A percentile compares a stretch with the other conserved stretches of the same genome.
phyloP scores from a whole-genome alignment of 192 early-diverging fungal species.

The Coemansia sp. region DNA sequence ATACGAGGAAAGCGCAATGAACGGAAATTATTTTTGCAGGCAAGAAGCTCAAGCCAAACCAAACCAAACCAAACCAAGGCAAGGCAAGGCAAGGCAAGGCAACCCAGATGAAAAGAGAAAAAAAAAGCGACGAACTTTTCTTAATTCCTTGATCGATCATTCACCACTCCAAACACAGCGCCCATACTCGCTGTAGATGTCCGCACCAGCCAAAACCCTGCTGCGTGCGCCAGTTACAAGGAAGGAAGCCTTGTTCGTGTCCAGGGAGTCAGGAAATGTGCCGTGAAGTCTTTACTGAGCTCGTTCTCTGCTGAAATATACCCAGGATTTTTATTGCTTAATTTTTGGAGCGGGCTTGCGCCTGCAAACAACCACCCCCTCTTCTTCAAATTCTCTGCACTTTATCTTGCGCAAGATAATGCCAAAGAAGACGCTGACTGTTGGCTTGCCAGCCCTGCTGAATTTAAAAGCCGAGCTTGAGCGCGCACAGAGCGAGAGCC shows the following conservation, averaged over 20 bases:
- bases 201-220: not conserved
- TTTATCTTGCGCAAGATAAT: not conserved
- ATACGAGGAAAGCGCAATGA: constrained; percentile 1
- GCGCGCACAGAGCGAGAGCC: constrained; percentile 27
- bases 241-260: constrained; percentile 6
- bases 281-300: constrained; percentile 37
- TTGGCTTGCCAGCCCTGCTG: constrained; percentile 26
- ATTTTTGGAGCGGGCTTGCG: constrained; percentile 34
- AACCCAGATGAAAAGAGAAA: not conserved
- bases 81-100: too few species aligned
- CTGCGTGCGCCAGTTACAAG: too few species aligned
- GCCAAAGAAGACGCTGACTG: constrained; percentile 20
- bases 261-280: constrained; percentile 21
- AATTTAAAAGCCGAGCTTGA: constrained; percentile 34
- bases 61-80: too few species aligned
- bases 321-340: constrained; percentile 29
- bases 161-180: not conserved
- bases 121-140: not conserved
- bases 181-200: not conserved
- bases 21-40: not conserved
- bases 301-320: constrained; percentile 24
- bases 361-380: constrained; percentile 8
- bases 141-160: constrained; percentile 5
- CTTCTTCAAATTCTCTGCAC: not conserved
- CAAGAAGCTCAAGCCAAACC: not conserved